phyloP scores from a whole-genome alignment of 2,329 filamentous ascomycete species.

The Pseudogymnoascus sp. region DNA sequence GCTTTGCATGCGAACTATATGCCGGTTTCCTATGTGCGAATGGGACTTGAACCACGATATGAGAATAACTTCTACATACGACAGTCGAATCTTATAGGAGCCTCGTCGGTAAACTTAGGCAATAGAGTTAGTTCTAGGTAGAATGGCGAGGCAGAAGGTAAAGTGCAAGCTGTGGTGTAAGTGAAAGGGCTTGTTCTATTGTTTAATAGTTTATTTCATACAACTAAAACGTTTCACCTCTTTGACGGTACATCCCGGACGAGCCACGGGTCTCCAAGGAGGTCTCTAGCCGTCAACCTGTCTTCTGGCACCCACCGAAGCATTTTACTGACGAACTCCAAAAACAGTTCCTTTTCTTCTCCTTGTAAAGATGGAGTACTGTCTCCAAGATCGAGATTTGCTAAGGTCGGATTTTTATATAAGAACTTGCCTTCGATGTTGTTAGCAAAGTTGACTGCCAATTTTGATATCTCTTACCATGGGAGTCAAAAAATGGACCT shows the following conservation, averaged over 20 bases:
- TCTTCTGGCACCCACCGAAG: constrained; percentile 32
- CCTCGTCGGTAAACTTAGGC: too few species aligned
- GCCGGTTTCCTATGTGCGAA: too few species aligned
- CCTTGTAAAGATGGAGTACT: constrained; percentile 27
- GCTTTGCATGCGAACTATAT: too few species aligned
- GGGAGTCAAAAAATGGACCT: constrained; percentile 32
- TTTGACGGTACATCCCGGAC: not conserved
- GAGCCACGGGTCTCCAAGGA: constrained; percentile 31
- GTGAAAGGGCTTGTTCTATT: too few species aligned
- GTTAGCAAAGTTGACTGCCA: not conserved
- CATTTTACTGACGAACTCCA: constrained; percentile 30
- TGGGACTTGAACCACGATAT: too few species aligned
- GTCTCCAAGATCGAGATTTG: constrained; percentile 14
- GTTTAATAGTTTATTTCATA: too few species aligned
- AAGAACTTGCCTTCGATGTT: not conserved
- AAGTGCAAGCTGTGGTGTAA: too few species aligned
- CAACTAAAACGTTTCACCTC: not conserved
- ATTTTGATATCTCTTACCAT: constrained; percentile 13
- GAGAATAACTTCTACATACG: too few species aligned
- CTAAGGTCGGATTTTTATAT: not conserved
- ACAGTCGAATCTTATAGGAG: too few species aligned
- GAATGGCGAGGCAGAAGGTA: too few species aligned
- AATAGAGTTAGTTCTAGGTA: too few species aligned
- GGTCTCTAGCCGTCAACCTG: constrained; percentile 30
- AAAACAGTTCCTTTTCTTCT: constrained; percentile 31